Percentiles rank a stretch among this genome's conserved stretches.
Evolutionary conservation across 805 yeast genomes (phyloP).

Genomic region (Cyberlindnera euphorbiiphila): DNA sequence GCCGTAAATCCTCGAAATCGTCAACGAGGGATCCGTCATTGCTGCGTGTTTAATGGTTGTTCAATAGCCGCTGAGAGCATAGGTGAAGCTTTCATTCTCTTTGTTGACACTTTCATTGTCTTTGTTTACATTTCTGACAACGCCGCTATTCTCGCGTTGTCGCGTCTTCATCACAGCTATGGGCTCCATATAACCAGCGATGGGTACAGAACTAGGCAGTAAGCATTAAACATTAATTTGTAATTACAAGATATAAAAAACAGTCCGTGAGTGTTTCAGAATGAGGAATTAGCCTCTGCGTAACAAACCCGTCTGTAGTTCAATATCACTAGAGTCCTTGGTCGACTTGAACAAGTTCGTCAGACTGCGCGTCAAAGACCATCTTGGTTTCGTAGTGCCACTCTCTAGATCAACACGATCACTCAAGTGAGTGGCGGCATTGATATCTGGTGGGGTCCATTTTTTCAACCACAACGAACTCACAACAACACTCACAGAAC

Average conservation of each 20-base stretch:
- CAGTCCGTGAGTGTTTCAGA: not conserved
- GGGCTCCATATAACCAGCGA: no score
- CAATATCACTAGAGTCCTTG: constrained; percentile 16
- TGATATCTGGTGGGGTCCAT: constrained; percentile 45
- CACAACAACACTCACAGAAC: constrained; percentile 83
- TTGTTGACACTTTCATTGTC: constrained; percentile 4
- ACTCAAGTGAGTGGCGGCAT: constrained; percentile 1
- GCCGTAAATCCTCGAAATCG: constrained; percentile 37
- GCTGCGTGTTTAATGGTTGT: not conserved
- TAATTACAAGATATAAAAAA: no score
- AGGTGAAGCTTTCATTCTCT: constrained; percentile 1
- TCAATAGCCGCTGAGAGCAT: not conserved
- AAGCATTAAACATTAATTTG: no score
- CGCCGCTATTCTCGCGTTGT: no score
- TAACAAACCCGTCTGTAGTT: constrained; percentile 20
- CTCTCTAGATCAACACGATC: constrained; percentile 18
- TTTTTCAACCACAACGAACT: constrained; percentile 69
- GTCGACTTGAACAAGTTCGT: constrained; percentile 12
- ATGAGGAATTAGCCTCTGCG: not conserved
- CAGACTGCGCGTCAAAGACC: constrained; percentile 19
- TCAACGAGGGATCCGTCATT: constrained; percentile 11
- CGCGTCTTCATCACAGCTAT: no score
- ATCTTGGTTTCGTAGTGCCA: constrained; percentile 11
- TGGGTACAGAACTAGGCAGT: no score
- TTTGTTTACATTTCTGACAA: constrained; percentile 17